Evolutionary conservation across 2,329 filamentous ascomycete species (phyloP).

Genomic region (Helotiales sp.): DNA sequence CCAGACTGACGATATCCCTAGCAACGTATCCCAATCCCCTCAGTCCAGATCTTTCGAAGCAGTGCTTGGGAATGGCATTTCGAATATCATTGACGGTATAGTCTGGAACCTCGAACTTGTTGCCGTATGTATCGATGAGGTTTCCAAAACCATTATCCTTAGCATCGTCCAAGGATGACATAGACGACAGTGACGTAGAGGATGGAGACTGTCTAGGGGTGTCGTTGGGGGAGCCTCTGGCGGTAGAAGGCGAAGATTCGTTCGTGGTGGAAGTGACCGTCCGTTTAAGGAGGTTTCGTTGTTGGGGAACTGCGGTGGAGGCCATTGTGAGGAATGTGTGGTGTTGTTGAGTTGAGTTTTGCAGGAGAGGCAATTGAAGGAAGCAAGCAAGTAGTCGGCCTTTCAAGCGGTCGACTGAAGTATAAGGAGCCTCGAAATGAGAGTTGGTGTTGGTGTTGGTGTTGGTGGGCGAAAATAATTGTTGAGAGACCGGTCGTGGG

Average conservation of each 20-base stretch:
- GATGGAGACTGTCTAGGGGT: slow-evolving; percentile 71
- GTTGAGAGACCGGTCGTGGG: slow-evolving; percentile 18
- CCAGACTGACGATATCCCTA: slow-evolving; percentile 76
- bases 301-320: slow-evolving; percentile 40
- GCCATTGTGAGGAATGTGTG: slow-evolving; percentile 36
- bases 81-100: slow-evolving; percentile 98
- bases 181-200: slow-evolving; percentile 88
- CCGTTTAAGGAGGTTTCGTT: slow-evolving; percentile 34
- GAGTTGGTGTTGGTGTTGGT: too few relatives aligned
- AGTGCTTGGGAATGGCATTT: slow-evolving; percentile 96
- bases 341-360: neutral
- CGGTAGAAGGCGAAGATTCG: slow-evolving; percentile 55
- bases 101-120: slow-evolving; percentile 90
- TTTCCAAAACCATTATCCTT: slow-evolving; percentile 58
- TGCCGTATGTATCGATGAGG: slow-evolving; percentile 91
- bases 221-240: slow-evolving; percentile 61
- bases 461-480: slow-evolving; percentile 25
- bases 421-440: slow-evolving; percentile 8
- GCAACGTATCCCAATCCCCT: slow-evolving; percentile 81
- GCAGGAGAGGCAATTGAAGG: neutral
- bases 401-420: neutral
- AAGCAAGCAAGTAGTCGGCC: slow-evolving; percentile 6
- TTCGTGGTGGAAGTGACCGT: slow-evolving; percentile 38
- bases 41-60: slow-evolving; percentile 84
- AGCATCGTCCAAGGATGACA: slow-evolving; percentile 68